Base-by-base conservation (phyloP, 305 asterid species). In the Fraxinus greggii region DNA sequence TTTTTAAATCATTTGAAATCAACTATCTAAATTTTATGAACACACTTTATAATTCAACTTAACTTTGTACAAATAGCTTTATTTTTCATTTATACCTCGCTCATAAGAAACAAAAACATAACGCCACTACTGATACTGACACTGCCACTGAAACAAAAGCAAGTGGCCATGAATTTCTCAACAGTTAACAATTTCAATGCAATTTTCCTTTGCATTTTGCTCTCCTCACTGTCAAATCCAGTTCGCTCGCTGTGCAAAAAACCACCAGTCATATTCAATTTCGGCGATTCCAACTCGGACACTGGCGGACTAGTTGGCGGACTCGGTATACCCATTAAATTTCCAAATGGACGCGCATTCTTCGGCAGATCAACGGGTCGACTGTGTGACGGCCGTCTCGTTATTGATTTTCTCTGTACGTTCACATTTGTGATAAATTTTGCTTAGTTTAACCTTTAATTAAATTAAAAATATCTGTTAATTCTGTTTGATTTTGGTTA, bases 221-320 rank as follows among this genome's bases (percentile, higher is more conserved):
- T 61, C 23, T 83, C 89, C 32, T 83, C 89, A 6, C 76, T 59
- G 10, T 9, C 45, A 28, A 79, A 40, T 42, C 83, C 85, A 8
- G 84, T 89, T 75, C 69, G 17, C 24, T 83, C 87, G 9, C 77
- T 45, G 81, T 91, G 95, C 83, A 80, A 36, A 21, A 90, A 74
- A 23, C 81, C 86, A 31, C 92, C 97, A 0, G 4, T 90, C 70
- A 90, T 91, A 45, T 93, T 93, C 90, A 91, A 91, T 79, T 93
- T 93, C 86, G 97, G 97, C 61, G 95, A 93, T 83, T 93, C 97
- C 26, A 93, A 93, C 85, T 93, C 97, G 33, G 97, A 90, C 88
- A 91, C 97, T 23, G 97, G 97, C 70, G 97, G 95, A 35, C 88
- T 89, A 79, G 87, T 83, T 70, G 90, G 95, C 77, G 97, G 88